A percentile compares a stretch with the other conserved stretches of the same genome.
Evolutionary conservation across 116 monocot genomes (phyloP).

Genomic region (Phalaenopsis hybrid): DNA sequence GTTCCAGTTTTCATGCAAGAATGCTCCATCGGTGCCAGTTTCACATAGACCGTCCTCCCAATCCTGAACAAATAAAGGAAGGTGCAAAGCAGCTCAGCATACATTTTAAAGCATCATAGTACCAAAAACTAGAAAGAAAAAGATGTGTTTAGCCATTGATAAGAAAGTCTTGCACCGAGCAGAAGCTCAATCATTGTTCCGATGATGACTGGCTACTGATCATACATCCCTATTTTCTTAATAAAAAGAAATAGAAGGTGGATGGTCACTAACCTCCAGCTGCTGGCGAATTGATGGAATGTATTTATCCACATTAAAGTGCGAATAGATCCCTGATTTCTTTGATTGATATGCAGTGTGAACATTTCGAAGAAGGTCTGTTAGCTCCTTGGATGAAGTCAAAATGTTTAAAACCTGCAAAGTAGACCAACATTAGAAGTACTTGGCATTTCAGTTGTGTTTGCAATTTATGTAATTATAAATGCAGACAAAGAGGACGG

Average conservation of each 20-base stretch:
- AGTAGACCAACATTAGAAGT: neutral
- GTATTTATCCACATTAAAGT: conserved; percentile 37
- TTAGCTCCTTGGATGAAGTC: conserved; percentile 61
- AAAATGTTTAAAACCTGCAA: conserved; percentile 55
- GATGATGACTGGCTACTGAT: neutral
- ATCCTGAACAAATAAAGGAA: conserved; percentile 39
- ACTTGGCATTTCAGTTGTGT: neutral
- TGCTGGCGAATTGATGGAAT: conserved; percentile 66
- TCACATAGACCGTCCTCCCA: conserved; percentile 90
- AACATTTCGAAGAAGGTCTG: conserved; percentile 50
- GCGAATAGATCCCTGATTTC: conserved; percentile 25
- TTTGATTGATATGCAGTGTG: conserved; percentile 57
- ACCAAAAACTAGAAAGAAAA: neutral
- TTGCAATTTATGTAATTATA: neutral
- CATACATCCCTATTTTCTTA: neutral
- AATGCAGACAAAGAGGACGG: neutral
- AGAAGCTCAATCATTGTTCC: too few relatives aligned
- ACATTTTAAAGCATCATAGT: neutral
- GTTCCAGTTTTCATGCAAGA: conserved; percentile 70
- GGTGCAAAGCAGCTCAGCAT: neutral
- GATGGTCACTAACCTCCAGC: conserved; percentile 39
- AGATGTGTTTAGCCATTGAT: too few relatives aligned
- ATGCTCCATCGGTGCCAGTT: conserved; percentile 68
- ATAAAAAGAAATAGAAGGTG: neutral
- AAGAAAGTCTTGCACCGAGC: too few relatives aligned